A percentile compares a stretch with the other conserved stretches of the same genome.
Conservation (phyloP, 1,284 basidiomycete genomes). For the Cryptococcus sp. region DNA sequence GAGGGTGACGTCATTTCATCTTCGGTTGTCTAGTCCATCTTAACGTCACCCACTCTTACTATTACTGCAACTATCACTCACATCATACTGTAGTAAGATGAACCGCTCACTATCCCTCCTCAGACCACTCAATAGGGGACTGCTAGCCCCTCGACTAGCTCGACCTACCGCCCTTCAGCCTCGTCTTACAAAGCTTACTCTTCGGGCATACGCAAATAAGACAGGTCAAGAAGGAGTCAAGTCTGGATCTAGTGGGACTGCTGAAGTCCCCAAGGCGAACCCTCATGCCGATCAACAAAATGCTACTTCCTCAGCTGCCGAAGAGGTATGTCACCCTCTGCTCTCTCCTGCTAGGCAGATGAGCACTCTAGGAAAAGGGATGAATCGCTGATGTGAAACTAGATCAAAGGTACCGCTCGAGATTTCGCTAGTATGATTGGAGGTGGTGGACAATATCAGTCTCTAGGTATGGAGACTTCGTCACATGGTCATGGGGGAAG, state of each 20-base stretch:
- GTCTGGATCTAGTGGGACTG: too few species aligned
- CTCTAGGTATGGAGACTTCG: conserved; percentile 21
- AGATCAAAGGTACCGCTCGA: conserved; percentile 22
- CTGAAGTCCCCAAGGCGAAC: neutral
- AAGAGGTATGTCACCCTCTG: conserved; percentile 19
- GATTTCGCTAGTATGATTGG: conserved; percentile 36
- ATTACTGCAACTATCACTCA: too few species aligned
- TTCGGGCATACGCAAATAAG: too few species aligned
- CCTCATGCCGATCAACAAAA: conserved; percentile 15
- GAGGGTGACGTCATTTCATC: too few species aligned
- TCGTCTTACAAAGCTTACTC: too few species aligned
- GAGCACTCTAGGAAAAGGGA: neutral
- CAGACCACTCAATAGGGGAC: conserved; percentile 4
- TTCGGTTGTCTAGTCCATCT: too few species aligned
- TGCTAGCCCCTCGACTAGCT: conserved; percentile 3
- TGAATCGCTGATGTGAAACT: neutral
- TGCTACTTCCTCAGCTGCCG: conserved; percentile 13
- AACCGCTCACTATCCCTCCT: conserved; percentile 16
- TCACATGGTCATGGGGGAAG: conserved; percentile 21
- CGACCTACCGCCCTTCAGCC: conserved; percentile 8
- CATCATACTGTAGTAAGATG: too few species aligned
- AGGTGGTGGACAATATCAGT: conserved; percentile 12
- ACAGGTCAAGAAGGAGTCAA: too few species aligned
- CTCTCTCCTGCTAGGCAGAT: neutral
- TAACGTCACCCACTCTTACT: too few species aligned